Conservation (phyloP, 2,329 filamentous ascomycete genomes). For the Diaporthe vaccinii region DNA sequence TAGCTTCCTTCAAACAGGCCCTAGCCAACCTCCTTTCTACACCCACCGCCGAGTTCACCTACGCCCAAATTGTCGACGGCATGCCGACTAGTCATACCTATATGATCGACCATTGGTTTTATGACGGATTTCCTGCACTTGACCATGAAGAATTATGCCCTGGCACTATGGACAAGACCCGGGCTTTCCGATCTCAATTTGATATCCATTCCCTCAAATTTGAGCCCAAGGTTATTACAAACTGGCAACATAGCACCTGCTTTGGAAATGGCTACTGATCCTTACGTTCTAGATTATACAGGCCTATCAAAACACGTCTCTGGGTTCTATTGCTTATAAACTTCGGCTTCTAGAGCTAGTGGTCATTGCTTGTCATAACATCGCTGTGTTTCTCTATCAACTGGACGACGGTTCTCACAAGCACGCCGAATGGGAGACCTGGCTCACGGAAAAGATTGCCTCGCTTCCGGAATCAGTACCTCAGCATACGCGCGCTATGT, state of each 20-base stretch:
- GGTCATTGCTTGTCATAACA: conserved; percentile 48
- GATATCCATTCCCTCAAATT: conserved; percentile 16
- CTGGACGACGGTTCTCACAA: conserved; percentile 44
- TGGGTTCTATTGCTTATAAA: conserved; percentile 46
- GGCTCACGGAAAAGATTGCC: conserved; percentile 1
- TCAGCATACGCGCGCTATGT: conserved; percentile 15
- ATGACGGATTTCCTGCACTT: neutral
- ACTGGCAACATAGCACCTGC: neutral
- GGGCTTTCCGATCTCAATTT: conserved; percentile 29
- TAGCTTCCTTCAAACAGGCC: neutral
- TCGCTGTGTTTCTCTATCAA: conserved; percentile 46
- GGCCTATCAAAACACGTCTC: conserved; percentile 45
- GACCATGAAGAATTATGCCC: conserved; percentile 37
- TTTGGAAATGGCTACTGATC: conserved; percentile 3
- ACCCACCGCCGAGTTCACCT: conserved; percentile 8
- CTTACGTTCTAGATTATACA: conserved; percentile 44
- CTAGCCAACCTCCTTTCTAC: conserved; percentile 25
- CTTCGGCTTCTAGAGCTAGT: conserved; percentile 50
- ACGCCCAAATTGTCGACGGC: conserved; percentile 34
- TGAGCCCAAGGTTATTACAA: neutral
- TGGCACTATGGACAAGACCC: conserved; percentile 34
- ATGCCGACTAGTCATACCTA: conserved; percentile 7
- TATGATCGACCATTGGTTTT: neutral
- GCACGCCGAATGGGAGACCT: conserved; percentile 41
- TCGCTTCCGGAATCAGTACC: conserved; percentile 44